Evolutionary conservation across 2,329 filamentous ascomycete genomes (phyloP).

Genomic region (Arachnomyces sp.): DNA sequence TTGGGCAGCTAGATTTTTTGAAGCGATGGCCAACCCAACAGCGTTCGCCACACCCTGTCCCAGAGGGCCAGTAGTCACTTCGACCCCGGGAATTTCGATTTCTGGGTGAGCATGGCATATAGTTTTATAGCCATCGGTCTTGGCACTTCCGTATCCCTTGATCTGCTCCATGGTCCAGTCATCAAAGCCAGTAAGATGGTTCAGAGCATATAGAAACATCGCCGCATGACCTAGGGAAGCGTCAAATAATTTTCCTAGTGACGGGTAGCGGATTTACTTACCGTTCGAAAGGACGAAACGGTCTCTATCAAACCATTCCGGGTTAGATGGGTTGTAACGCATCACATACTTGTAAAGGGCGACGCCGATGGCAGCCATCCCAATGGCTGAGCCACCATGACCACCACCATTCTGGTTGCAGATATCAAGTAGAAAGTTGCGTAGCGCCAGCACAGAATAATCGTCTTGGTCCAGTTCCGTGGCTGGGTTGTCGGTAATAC

Average conservation of each 20-base stretch:
- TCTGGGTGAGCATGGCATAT: conserved; percentile 40
- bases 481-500: too few relatives aligned
- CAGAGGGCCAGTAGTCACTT: conserved; percentile 54
- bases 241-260: too few relatives aligned
- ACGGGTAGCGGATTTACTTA: conserved; percentile 8
- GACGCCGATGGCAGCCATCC: conserved; percentile 40
- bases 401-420: conserved; percentile 22
- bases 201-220: conserved; percentile 26
- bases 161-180: conserved; percentile 28
- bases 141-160: conserved; percentile 21
- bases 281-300: conserved; percentile 41
- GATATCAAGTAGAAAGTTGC: too few relatives aligned
- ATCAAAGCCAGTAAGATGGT: conserved; percentile 26
- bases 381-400: conserved; percentile 28
- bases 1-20: conserved; percentile 47
- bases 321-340: conserved; percentile 33
- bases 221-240: conserved; percentile 25
- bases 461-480: too few relatives aligned
- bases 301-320: conserved; percentile 37
- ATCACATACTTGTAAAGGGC: conserved; percentile 39
- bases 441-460: too few relatives aligned
- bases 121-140: too few relatives aligned
- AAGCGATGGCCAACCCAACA: conserved; percentile 52
- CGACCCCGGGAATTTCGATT: conserved; percentile 51
- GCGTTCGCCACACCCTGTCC: conserved; percentile 56